phyloP scores from a whole-genome alignment of 2,329 filamentous ascomycete species.

The Corniculantispora saksenae region DNA sequence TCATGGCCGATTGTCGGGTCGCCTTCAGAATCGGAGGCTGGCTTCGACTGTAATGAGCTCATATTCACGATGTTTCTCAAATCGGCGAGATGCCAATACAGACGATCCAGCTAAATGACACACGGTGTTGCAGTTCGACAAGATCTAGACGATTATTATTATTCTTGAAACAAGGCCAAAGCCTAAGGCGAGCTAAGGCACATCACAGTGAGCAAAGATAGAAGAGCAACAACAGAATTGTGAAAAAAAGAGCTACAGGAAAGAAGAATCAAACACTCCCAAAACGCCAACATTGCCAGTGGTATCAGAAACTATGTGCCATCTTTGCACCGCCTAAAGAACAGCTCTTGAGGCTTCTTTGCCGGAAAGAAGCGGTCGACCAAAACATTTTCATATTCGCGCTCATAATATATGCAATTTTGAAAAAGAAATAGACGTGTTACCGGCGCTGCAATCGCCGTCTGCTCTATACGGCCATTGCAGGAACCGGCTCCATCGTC shows the following conservation, averaged over 20 bases:
- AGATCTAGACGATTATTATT: too few species aligned
- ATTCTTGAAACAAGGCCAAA: too few species aligned
- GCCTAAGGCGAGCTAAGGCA: neutral
- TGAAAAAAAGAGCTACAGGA: neutral
- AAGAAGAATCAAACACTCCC: neutral
- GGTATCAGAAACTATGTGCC: slow-evolving; percentile 15
- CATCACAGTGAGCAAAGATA: neutral
- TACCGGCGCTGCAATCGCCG: neutral
- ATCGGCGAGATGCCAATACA: too few species aligned
- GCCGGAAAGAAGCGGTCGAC: neutral
- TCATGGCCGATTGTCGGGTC: too few species aligned
- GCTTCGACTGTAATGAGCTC: too few species aligned
- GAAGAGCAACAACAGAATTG: neutral
- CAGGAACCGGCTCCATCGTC: slow-evolving; percentile 34
- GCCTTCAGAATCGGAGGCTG: too few species aligned
- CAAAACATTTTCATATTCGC: neutral
- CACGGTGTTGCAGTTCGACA: neutral
- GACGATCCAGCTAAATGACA: too few species aligned
- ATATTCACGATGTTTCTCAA: too few species aligned
- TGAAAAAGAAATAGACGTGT: neutral
- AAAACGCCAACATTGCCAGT: slow-evolving; percentile 14
- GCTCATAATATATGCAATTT: neutral
- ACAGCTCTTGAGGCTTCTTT: neutral
- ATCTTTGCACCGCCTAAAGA: neutral
- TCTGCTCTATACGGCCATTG: slow-evolving; percentile 23